Percentiles rank a stretch among this genome's conserved stretches.
These are phyloP conservation scores for Polytrichum commune DNA, from an alignment of 225 moss, liverwort and hornwort species.

Conservation along the genomic window DNA sequence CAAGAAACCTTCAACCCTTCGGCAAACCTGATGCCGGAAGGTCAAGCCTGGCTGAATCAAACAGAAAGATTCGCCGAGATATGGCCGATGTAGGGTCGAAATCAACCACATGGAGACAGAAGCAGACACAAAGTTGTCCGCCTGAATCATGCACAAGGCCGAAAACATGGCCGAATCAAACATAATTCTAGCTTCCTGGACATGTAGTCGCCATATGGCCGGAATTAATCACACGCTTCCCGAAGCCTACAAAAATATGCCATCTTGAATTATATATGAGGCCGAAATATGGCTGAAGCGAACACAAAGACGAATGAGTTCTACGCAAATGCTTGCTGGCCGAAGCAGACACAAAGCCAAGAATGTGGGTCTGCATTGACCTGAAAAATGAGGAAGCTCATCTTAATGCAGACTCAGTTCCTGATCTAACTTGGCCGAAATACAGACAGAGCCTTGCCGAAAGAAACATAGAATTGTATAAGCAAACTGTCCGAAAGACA, in stretches of 20 bases:
- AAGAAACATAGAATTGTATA: neutral
- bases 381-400: too few relatives aligned
- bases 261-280: too few relatives aligned
- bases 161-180: neutral
- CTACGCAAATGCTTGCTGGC: constrained; percentile 3
- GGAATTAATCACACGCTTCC: too few relatives aligned
- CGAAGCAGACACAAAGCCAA: neutral
- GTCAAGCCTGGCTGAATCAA: constrained; percentile 1
- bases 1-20: constrained; percentile 2
- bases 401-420: neutral
- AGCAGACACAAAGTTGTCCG: neutral
- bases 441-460: neutral
- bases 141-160: constrained; percentile 1
- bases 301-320: neutral
- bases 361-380: too few relatives aligned
- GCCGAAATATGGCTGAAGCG: neutral
- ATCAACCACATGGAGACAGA: neutral
- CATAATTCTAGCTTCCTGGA: neutral
- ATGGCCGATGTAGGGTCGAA: neutral
- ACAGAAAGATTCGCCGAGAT: neutral
- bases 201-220: neutral
- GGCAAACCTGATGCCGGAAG: neutral
- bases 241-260: too few relatives aligned
- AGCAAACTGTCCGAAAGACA: neutral
- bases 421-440: constrained; percentile 1